Conservation (phyloP, 1,139 yeast genomes). For the Kodamaea ohmeri region DNA sequence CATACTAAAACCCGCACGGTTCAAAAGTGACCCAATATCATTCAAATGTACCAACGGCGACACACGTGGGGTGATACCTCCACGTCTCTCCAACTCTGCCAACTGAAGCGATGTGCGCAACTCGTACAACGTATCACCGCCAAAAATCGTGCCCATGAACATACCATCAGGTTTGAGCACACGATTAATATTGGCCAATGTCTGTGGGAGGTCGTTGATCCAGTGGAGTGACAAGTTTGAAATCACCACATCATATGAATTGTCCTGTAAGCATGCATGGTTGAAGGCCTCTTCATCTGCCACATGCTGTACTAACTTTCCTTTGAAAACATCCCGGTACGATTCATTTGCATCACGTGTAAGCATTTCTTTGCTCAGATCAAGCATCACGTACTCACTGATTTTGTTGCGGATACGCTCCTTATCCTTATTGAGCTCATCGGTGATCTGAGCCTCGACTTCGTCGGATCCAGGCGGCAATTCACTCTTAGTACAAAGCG, state of each 20-base stretch:
- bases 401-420: slow-evolving; percentile 50
- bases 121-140: slow-evolving; percentile 82
- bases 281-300: slow-evolving; percentile 67
- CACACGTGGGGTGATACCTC: slow-evolving; percentile 77
- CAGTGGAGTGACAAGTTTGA: slow-evolving; percentile 78
- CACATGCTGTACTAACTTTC: slow-evolving; percentile 46
- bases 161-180: slow-evolving; percentile 78
- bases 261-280: slow-evolving; percentile 36
- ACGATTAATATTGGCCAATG: slow-evolving; percentile 54
- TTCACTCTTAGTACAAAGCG: slow-evolving; percentile 32
- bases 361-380: slow-evolving; percentile 55
- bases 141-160: slow-evolving; percentile 79
- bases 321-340: slow-evolving; percentile 39
- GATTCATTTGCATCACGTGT: slow-evolving; percentile 43
- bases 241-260: slow-evolving; percentile 67
- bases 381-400: slow-evolving; percentile 63
- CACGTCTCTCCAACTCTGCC: slow-evolving; percentile 76
- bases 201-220: slow-evolving; percentile 78
- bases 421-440: slow-evolving; percentile 53
- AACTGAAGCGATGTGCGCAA: slow-evolving; percentile 75
- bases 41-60: slow-evolving; percentile 79
- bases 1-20: slow-evolving; percentile 74
- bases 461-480: slow-evolving; percentile 28
- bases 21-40: slow-evolving; percentile 72
- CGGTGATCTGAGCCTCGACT: slow-evolving; percentile 27